Evolutionary conservation across 305 asterid genomes (phyloP).

Genomic region (Vinca major): DNA sequence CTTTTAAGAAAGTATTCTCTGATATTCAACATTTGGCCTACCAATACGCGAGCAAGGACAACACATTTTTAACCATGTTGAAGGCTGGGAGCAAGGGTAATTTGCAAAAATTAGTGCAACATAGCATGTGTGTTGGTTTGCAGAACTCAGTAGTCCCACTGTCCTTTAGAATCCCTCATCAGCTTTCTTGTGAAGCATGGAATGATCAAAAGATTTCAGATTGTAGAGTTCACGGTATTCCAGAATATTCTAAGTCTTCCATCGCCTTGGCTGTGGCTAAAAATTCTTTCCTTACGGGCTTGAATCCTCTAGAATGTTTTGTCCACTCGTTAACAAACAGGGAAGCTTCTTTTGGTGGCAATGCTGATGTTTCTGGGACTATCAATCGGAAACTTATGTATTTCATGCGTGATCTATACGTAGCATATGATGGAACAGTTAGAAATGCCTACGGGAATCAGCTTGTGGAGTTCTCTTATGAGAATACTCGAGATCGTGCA

Average conservation of each 20-base stretch:
- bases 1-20: constrained; percentile 54
- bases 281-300: constrained; percentile 60
- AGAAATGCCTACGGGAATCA: constrained; percentile 72
- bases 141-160: constrained; percentile 70
- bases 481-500: constrained; percentile 18
- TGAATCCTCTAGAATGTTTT: constrained; percentile 76
- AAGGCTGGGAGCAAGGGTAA: constrained; percentile 98
- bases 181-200: constrained; percentile 76
- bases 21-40: constrained; percentile 69
- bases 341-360: constrained; percentile 83
- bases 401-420: constrained; percentile 74
- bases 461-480: constrained; percentile 62
- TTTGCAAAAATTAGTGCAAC: constrained; percentile 74
- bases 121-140: constrained; percentile 85
- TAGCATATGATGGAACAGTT: constrained; percentile 85
- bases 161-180: constrained; percentile 58
- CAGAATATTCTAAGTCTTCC: constrained; percentile 27
- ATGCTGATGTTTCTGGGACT: constrained; percentile 91
- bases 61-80: constrained; percentile 67
- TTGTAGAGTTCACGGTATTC: constrained; percentile 20
- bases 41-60: constrained; percentile 40
- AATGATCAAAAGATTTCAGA: constrained; percentile 42
- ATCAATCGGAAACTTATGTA: constrained; percentile 59
- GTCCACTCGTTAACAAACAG: constrained; percentile 75
- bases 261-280: constrained; percentile 52